Evolutionary conservation across 2,329 filamentous ascomycete genomes (phyloP), one percentile per base, ranked within the genome.

Genomic region (Pyrenochaeta sp.): DNA sequence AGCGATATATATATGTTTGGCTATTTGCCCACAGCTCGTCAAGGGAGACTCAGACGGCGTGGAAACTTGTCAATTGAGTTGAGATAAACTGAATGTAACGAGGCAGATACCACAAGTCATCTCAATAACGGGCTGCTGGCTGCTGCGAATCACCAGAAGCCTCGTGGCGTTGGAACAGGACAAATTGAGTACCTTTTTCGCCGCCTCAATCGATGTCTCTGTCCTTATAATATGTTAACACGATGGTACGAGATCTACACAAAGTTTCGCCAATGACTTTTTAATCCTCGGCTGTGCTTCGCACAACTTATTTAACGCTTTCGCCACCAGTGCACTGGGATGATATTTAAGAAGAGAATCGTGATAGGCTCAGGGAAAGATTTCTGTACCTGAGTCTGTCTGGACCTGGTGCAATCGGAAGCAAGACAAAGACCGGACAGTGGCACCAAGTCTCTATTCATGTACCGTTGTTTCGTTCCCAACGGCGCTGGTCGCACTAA

Each of bases 381-480:
- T 36, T 44, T 46, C 45, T 47, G 49, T 47, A 37, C 11, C 32
- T 37, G 32, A 29, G 41, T 39, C 18, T n/a, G 35, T 48, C 46
- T 51, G 35, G 39, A 40, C 46, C 45, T 21, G 41, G 42, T 10
- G 45, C 47, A 49, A 54, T 54, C 47, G 42, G 39, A 54, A 30
- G 36, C 32, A 18, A 21, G 35, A 21, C 44, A 41, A 15, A 48
- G 45, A 49, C 36, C 47, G 46, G 30, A 27, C 12, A 27, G 53
- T 54, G 2, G 12, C 41, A 54, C 57, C 33, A 15, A 27, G 30
- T 20, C 45, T 52, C n/a, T 21, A 54, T 54, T 17, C 21, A 52
- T 51, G 32, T 55, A 36, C 37, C 20, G 40, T 41, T 33, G 30
- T 36, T 49, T 53, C 43, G 51, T 37, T 43, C 40, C 29, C 42